Conservation (phyloP, 2,329 filamentous ascomycete genomes). For the Helotiales sp. region DNA sequence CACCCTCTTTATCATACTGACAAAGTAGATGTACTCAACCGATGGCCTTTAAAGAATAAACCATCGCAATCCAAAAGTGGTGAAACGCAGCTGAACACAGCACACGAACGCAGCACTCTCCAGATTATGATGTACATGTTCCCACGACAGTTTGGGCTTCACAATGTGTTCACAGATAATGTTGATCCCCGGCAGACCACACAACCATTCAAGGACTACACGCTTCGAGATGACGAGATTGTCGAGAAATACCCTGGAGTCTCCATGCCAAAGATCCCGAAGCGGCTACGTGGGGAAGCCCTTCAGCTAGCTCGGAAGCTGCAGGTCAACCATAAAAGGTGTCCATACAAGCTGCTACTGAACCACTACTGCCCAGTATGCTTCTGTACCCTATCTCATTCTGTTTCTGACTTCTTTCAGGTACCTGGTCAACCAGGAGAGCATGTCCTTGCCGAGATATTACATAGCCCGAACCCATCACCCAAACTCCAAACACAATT, state of each 20-base stretch:
- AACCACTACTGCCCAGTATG: slow-evolving; percentile 73
- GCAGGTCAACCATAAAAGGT: slow-evolving; percentile 69
- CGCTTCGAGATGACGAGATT: slow-evolving; percentile 82
- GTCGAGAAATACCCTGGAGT: slow-evolving; percentile 28
- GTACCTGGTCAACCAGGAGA: slow-evolving; percentile 4
- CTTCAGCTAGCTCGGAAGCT: slow-evolving; percentile 64
- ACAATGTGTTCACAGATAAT: slow-evolving; percentile 84
- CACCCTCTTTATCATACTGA: slow-evolving; percentile 23
- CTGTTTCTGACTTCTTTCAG: slow-evolving; percentile 16
- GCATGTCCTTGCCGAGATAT: neutral
- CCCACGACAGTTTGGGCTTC: slow-evolving; percentile 82
- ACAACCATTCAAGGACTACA: slow-evolving; percentile 82
- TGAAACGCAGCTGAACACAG: slow-evolving; percentile 16
- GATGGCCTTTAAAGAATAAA: slow-evolving; percentile 46
- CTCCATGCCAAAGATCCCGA: slow-evolving; percentile 50
- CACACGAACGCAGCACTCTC: slow-evolving; percentile 54
- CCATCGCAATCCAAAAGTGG: neutral
- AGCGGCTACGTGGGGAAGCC: slow-evolving; percentile 64
- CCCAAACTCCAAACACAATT: slow-evolving; percentile 27
- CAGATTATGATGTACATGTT: slow-evolving; percentile 92
- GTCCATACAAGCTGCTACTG: slow-evolving; percentile 77
- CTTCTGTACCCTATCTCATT: neutral
- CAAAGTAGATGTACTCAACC: slow-evolving; percentile 73
- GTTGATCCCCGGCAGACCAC: slow-evolving; percentile 65
- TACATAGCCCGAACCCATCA: slow-evolving; percentile 24